Conservation (phyloP, 148 eudicot genomes). For the Nepenthes gracilis region DNA sequence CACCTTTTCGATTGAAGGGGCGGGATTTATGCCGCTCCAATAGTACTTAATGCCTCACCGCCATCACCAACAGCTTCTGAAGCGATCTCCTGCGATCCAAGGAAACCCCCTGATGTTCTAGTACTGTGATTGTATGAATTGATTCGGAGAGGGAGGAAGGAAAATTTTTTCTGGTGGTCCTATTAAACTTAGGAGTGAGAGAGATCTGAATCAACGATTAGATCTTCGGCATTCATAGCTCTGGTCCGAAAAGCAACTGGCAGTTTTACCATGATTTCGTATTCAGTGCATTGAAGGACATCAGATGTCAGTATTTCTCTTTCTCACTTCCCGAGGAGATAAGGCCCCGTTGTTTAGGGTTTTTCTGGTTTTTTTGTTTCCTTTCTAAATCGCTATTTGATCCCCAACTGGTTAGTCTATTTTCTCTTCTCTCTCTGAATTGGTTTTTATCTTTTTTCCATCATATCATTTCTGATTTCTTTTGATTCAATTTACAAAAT, state of each 20-base stretch:
- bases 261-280: constrained; percentile 19
- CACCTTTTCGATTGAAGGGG: constrained; percentile 1
- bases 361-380: not conserved
- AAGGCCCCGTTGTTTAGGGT: constrained; percentile 1
- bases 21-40: constrained; percentile 43
- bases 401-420: not conserved
- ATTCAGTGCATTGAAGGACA: constrained; percentile 23
- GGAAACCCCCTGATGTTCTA: not conserved
- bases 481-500: too few species aligned
- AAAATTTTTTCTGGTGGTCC: not conserved
- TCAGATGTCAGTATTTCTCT: not conserved
- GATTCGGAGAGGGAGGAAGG: not conserved
- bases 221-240: constrained; percentile 12
- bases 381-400: not conserved
- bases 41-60: constrained; percentile 5
- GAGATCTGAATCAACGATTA: constrained; percentile 13
- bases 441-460: not conserved
- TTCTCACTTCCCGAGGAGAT: constrained; percentile 13
- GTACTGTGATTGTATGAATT: not conserved
- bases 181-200: constrained; percentile 1
- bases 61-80: constrained; percentile 10
- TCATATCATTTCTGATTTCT: too few species aligned
- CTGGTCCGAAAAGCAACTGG: constrained; percentile 1
- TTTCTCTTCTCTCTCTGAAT: not conserved
- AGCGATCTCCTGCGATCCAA: constrained; percentile 10